Conservation (phyloP, 495 filamentous ascomycete genomes). For the Talaromyces adpressus region DNA sequence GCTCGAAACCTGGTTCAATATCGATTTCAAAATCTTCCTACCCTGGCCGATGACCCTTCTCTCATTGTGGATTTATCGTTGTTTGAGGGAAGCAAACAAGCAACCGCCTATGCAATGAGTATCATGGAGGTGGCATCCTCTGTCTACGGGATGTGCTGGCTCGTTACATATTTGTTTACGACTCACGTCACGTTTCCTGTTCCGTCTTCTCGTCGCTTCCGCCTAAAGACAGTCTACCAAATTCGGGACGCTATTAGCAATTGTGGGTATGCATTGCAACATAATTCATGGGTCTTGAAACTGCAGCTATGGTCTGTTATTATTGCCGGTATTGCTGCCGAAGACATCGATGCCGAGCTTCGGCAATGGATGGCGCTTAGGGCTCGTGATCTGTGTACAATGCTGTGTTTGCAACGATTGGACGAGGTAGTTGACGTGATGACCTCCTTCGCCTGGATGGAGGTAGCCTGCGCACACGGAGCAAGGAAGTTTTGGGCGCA, state of each 20-base stretch:
- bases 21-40: slow-evolving; percentile 6
- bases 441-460: slow-evolving; percentile 8
- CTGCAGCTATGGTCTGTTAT: slow-evolving; percentile 3
- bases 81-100: not conserved
- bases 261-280: not conserved
- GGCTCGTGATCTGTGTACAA: not conserved
- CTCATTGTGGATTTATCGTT: not conserved
- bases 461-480: not conserved
- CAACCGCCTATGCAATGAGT: not conserved
- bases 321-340: slow-evolving; percentile 5
- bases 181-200: slow-evolving; percentile 6
- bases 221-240: not conserved
- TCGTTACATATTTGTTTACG: not conserved
- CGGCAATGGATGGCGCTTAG: slow-evolving; percentile 4
- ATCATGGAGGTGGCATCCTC: not conserved
- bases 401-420: not conserved
- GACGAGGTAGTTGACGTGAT: not conserved
- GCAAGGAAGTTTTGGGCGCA: slow-evolving; percentile 5
- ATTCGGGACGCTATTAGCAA: not conserved
- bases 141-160: slow-evolving; percentile 5
- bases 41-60: not conserved
- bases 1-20: slow-evolving; percentile 8
- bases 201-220: slow-evolving; percentile 7
- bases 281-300: not conserved
- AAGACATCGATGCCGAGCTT: slow-evolving; percentile 4